phyloP scores from a whole-genome alignment of 2,329 filamentous ascomycete genomes.

The Penicillium olsonii region DNA sequence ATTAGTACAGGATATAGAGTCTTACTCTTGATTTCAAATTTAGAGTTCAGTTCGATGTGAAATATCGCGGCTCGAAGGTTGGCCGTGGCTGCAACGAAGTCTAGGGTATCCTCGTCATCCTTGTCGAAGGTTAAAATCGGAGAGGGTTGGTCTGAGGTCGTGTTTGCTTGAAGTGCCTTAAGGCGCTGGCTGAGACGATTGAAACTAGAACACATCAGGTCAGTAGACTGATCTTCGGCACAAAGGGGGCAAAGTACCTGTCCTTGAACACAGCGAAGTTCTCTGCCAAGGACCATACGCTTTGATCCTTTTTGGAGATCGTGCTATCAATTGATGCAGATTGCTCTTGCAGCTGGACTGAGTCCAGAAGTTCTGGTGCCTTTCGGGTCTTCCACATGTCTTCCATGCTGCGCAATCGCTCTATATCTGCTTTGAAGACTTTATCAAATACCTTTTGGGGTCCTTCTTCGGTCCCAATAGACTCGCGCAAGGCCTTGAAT shows the following conservation, averaged over 20 bases:
- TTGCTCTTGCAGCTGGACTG: constrained; percentile 60
- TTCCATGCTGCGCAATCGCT: constrained; percentile 79
- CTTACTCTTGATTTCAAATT: constrained; percentile 86
- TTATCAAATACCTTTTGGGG: constrained; percentile 84
- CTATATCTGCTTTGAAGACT: constrained; percentile 83
- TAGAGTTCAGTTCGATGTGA: constrained; percentile 80
- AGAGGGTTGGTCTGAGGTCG: constrained; percentile 33
- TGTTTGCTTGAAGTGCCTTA: constrained; percentile 61
- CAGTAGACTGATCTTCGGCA: background rate
- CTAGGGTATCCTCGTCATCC: constrained; percentile 90
- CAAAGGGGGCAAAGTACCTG: constrained; percentile 49
- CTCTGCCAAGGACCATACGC: constrained; percentile 77
- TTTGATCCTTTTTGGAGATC: constrained; percentile 68
- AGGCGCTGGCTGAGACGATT: constrained; percentile 74
- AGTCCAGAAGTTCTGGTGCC: constrained; percentile 72
- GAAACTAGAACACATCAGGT: constrained; percentile 53
- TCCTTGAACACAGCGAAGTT: constrained; percentile 85
- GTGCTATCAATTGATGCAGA: constrained; percentile 54
- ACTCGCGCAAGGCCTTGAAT: constrained; percentile 76
- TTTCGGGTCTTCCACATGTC: constrained; percentile 93
- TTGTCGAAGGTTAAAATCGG: constrained; percentile 89
- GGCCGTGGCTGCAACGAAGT: constrained; percentile 88
- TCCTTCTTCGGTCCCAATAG: constrained; percentile 78
- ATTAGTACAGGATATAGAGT: background rate
- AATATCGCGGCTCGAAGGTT: constrained; percentile 91